phyloP scores from a whole-genome alignment of 768 basidiomycete species.

The Kockovaella imperatae region DNA sequence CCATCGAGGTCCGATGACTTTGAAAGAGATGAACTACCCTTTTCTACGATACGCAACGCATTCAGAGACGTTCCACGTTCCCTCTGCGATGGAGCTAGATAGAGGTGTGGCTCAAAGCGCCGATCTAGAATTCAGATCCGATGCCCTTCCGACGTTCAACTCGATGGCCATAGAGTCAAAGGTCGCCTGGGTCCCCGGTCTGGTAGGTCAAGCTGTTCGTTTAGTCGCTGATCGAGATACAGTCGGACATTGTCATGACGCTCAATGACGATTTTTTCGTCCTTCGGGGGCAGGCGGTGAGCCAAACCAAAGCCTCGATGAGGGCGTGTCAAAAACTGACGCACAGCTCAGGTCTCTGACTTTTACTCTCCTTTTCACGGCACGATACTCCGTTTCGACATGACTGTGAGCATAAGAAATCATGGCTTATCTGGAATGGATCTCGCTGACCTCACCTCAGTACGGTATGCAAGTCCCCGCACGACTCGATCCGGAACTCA shows the following conservation, averaged over 20 bases:
- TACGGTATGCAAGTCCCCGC: conserved; percentile 36
- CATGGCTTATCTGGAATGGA: not conserved
- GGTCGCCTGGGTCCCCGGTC: conserved; percentile 34
- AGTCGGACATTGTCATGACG: conserved; percentile 28
- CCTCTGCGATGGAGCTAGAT: too few species aligned
- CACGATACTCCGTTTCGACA: conserved; percentile 38
- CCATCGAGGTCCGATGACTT: not conserved
- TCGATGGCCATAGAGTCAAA: conserved; percentile 41
- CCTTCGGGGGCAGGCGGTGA: conserved; percentile 31
- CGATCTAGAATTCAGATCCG: conserved; percentile 32
- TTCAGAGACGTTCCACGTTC: conserved; percentile 40
- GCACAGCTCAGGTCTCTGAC: conserved; percentile 18
- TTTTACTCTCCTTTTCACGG: conserved; percentile 39
- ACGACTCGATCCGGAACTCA: conserved; percentile 25
- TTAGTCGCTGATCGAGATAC: not conserved
- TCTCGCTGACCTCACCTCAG: not conserved
- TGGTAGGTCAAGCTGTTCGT: conserved; percentile 9
- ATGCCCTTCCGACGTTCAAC: conserved; percentile 37
- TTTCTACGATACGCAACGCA: conserved; percentile 33
- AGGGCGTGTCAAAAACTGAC: not conserved
- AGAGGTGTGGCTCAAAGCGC: too few species aligned
- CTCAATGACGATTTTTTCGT: conserved; percentile 42
- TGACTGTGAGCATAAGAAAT: conserved; percentile 15
- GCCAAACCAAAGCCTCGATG: not conserved
- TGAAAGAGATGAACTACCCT: conserved; percentile 20